Conservation (phyloP, 768 basidiomycete species). For the Leucocoprinus sp. region DNA sequence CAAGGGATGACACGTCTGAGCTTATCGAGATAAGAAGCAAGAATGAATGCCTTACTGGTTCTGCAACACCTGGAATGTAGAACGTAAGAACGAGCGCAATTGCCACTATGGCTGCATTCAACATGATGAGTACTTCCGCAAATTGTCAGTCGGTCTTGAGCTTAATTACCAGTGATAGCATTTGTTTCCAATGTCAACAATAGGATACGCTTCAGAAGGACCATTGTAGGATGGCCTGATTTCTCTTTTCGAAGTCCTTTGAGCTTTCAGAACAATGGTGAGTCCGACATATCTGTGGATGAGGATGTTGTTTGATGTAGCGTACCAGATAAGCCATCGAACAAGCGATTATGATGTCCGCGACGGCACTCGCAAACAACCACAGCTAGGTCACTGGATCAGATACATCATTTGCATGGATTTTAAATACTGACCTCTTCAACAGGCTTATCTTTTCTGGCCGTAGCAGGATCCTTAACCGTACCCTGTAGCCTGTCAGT, state of each 20-base stretch:
- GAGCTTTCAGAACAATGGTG: background rate
- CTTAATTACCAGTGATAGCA: background rate
- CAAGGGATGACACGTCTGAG: too few species aligned
- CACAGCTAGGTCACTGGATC: background rate
- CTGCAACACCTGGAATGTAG: background rate
- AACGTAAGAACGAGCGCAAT: too few species aligned
- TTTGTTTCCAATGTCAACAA: slow-evolving; percentile 4
- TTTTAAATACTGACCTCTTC: background rate
- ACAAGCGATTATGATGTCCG: background rate
- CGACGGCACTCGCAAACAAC: background rate
- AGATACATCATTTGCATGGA: background rate
- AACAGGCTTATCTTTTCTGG: background rate
- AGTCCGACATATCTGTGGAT: background rate
- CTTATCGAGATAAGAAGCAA: too few species aligned
- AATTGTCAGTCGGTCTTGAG: background rate
- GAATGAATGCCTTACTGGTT: slow-evolving; percentile 1
- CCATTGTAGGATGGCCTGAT: background rate
- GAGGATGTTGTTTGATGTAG: background rate
- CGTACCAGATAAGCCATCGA: slow-evolving; percentile 7
- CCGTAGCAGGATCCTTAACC: background rate
- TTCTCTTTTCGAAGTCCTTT: background rate
- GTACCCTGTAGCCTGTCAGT: background rate
- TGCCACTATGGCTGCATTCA: background rate
- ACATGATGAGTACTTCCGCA: slow-evolving; percentile 1
- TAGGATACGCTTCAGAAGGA: background rate